Evolutionary conservation across 2,329 filamentous ascomycete species (phyloP), one percentile per base, ranked within the genome.

Genomic region (Xylaria sp.): DNA sequence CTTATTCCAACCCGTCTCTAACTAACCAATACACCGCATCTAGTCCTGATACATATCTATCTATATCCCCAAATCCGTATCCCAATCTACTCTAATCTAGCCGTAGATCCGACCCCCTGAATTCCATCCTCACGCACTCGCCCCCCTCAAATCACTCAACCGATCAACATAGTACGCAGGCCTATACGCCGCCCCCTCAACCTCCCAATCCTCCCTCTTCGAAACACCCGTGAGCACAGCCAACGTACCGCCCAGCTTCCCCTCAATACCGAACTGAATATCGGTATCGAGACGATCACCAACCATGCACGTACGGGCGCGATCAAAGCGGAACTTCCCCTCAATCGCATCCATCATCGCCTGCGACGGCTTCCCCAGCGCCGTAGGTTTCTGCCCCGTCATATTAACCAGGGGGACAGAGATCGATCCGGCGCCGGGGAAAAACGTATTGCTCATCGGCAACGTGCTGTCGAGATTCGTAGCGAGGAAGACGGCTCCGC

Each of bases 311-410:
- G 94, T 90, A 67, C 86, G 86, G 61, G 81, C 84, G 44, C 92
- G 84, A 73, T 97, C 87, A 57, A 99, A 88, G 66, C 89, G 82
- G 74, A 97, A 97, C 75, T 96, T 96, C 60, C 93, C 93, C 79
- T 97, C 93, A 59, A 99, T 89, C 2, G 94, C 92, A 74, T 97
- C 93, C 93, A 99, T 96, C 94, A 99, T 99, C 3, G 93, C 93
- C 78, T 96, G 92, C 72, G 91, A 96, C 2, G 94, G 94, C 78
- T 99, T 99, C 0, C 94, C 94, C 47, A 97, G 78, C 2, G 90
- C 86, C 37, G 91, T 76, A 0, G 94, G 93, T 68, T 89, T 80
- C 72, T 84, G 76, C 16, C 80, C 80, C 3, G 83, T 79, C 80
- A 91, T 91, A 72, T 89, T 88, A 57, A 88, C 80, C 61, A 99